Percentiles rank a stretch among this genome's conserved stretches.
phyloP scores from a whole-genome alignment of 441 rosid species.

The Bocquillonia castaneifolia region DNA sequence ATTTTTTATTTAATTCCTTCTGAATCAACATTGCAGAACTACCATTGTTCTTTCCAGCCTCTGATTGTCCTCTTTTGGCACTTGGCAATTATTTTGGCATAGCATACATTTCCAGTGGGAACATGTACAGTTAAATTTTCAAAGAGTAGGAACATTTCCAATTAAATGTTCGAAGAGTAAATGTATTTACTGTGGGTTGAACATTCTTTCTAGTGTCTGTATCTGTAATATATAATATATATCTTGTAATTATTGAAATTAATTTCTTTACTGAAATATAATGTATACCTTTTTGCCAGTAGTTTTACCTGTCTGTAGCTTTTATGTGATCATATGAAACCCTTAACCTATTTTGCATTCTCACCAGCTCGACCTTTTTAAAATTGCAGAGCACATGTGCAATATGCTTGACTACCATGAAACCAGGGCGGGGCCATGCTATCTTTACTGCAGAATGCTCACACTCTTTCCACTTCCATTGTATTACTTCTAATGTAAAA shows the following conservation, averaged over 20 bases:
- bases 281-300: background rate
- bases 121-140: too few species aligned
- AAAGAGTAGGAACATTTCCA: background rate
- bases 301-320: background rate
- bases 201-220: background rate
- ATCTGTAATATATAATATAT: background rate
- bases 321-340: background rate
- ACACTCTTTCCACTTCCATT: conserved; percentile 82
- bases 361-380: conserved; percentile 16
- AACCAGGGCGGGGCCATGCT: conserved; percentile 75
- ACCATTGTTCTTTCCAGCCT: background rate
- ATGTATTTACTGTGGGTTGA: background rate
- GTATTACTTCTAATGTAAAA: conserved; percentile 78
- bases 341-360: conserved; percentile 2
- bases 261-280: background rate
- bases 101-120: background rate
- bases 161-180: background rate
- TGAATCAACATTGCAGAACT: background rate
- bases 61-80: background rate
- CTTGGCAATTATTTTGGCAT: background rate
- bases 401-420: conserved; percentile 72
- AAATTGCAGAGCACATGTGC: conserved; percentile 61
- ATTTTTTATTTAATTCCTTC: background rate
- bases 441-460: conserved; percentile 86
- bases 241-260: background rate